These are phyloP conservation scores for Kitagawia praeruptora DNA, from an alignment of 129 eudicot genomes.

Conservation along the genomic window DNA sequence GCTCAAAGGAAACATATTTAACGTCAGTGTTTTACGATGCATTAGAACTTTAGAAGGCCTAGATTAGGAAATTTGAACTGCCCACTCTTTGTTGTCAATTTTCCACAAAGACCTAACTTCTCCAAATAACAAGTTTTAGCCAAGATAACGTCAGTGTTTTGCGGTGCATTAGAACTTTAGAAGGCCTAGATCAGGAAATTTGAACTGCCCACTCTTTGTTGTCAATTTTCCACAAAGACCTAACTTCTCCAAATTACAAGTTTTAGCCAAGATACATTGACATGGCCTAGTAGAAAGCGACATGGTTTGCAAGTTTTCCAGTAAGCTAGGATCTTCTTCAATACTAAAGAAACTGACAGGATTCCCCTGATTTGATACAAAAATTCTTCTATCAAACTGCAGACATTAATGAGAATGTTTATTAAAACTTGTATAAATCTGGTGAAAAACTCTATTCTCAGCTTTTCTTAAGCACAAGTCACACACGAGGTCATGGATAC, in stretches of 20 bases:
- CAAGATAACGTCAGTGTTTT: constrained; percentile 22
- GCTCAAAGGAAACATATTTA: not conserved
- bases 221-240: constrained; percentile 27
- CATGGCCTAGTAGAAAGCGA: constrained; percentile 16
- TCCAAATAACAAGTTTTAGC: no score
- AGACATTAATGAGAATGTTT: no score
- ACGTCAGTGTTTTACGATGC: constrained; percentile 23
- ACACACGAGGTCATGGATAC: no score
- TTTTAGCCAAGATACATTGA: constrained; percentile 9
- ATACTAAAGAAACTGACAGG: not conserved
- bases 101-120: constrained; percentile 34
- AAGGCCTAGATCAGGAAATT: constrained; percentile 12
- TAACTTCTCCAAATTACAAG: constrained; percentile 23
- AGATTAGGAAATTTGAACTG: constrained; percentile 14
- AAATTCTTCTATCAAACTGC: no score
- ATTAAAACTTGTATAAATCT: no score
- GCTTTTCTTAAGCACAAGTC: no score
- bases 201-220: constrained; percentile 1
- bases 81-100: constrained; percentile 6
- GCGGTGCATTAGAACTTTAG: constrained; percentile 15
- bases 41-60: constrained; percentile 2
- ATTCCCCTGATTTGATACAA: no score
- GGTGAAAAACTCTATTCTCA: no score
- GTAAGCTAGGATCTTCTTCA: not conserved
- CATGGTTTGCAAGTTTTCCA: constrained; percentile 18